Evolutionary conservation across 495 filamentous ascomycete species (phyloP).

Genomic region (Xylaria palmicola): DNA sequence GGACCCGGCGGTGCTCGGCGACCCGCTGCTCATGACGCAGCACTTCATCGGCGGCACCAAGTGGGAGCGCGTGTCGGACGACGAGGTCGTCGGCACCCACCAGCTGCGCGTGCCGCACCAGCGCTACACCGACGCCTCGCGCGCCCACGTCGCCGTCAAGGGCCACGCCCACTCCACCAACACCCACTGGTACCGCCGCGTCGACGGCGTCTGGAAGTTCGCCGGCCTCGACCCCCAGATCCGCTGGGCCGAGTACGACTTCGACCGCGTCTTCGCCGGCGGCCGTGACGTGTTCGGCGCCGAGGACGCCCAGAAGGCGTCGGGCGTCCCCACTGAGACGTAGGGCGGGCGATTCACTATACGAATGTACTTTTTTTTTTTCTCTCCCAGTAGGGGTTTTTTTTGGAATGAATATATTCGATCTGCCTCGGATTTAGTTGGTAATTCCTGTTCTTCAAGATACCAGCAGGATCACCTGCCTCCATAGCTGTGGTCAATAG

Average conservation of each 20-base stretch:
- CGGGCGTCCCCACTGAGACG: conserved; percentile 21
- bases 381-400: too few relatives aligned
- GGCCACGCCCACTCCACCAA: conserved; percentile 72
- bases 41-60: conserved; percentile 71
- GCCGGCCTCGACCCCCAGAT: conserved; percentile 71
- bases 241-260: conserved; percentile 71
- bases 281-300: conserved; percentile 47
- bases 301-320: conserved; percentile 13
- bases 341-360: conserved; percentile 8
- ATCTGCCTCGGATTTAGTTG: too few relatives aligned
- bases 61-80: conserved; percentile 70
- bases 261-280: conserved; percentile 48
- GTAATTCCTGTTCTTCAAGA: too few relatives aligned
- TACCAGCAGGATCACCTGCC: too few relatives aligned
- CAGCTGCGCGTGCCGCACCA: conserved; percentile 75
- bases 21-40: conserved; percentile 69
- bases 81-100: conserved; percentile 68
- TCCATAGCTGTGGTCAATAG: too few relatives aligned
- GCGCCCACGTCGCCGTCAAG: conserved; percentile 54
- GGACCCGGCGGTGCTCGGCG: conserved; percentile 64
- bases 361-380: too few relatives aligned
- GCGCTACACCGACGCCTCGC: conserved; percentile 56
- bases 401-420: too few relatives aligned
- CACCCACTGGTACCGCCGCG: conserved; percentile 70
- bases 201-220: conserved; percentile 80